These are phyloP conservation scores for Spathaspora sp. DNA, from an alignment of 1,139 yeast genomes.

Conservation along the genomic window DNA sequence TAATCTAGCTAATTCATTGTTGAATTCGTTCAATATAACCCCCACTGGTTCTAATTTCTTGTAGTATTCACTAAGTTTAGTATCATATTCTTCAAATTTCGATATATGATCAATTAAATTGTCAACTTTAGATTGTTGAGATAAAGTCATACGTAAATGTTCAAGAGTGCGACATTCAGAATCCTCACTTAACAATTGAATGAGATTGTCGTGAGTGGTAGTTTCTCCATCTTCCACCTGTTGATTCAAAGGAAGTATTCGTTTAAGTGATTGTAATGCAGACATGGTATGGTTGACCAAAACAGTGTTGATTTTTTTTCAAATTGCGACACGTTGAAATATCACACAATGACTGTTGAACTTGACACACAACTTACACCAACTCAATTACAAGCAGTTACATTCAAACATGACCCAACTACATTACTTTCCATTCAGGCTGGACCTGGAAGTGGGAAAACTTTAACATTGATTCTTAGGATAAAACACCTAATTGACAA, in stretches of 20 bases:
- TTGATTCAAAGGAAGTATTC: slow-evolving; percentile 10
- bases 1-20: slow-evolving; percentile 53
- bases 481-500: slow-evolving; percentile 46
- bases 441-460: slow-evolving; percentile 81
- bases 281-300: slow-evolving; percentile 5
- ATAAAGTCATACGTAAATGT: slow-evolving; percentile 8
- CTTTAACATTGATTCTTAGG: slow-evolving; percentile 57
- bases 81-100: slow-evolving; percentile 32
- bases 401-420: slow-evolving; percentile 12
- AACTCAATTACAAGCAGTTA: slow-evolving; percentile 10
- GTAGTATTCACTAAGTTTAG: slow-evolving; percentile 37
- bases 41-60: slow-evolving; percentile 36
- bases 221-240: background rate
- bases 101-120: slow-evolving; percentile 8
- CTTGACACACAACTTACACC: slow-evolving; percentile 3
- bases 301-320: background rate
- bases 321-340: background rate
- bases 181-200: background rate
- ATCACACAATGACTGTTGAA: background rate
- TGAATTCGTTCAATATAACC: slow-evolving; percentile 50
- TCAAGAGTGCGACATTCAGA: slow-evolving; percentile 7
- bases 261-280: slow-evolving; percentile 10
- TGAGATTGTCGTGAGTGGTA: background rate
- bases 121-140: slow-evolving; percentile 1
- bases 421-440: slow-evolving; percentile 52